phyloP scores from a whole-genome alignment of 148 eudicot species.

The Polygonum aviculare region DNA sequence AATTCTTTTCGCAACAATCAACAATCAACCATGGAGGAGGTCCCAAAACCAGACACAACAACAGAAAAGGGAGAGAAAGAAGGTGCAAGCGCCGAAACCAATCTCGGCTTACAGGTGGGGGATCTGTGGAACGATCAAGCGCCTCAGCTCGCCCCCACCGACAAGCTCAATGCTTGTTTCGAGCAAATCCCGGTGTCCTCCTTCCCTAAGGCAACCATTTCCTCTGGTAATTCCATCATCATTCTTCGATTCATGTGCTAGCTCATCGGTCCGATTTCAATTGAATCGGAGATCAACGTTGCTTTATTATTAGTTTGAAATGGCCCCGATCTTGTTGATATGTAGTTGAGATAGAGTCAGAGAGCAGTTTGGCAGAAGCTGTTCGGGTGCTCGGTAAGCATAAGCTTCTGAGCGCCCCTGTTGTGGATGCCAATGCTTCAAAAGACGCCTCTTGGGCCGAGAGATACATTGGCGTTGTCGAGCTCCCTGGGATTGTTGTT shows the following conservation, averaged over 20 bases:
- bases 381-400: slow-evolving; percentile 65
- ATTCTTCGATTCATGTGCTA: neutral
- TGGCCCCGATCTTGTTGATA: neutral
- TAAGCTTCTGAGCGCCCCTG: slow-evolving; percentile 77
- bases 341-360: slow-evolving; percentile 67
- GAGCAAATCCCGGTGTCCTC: slow-evolving; percentile 74
- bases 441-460: slow-evolving; percentile 87
- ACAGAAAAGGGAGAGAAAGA: neutral
- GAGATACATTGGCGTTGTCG: slow-evolving; percentile 78
- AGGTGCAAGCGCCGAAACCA: slow-evolving; percentile 64
- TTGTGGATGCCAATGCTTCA: slow-evolving; percentile 73
- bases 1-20: neutral
- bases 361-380: slow-evolving; percentile 73
- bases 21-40: neutral
- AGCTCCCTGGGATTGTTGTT: slow-evolving; percentile 88
- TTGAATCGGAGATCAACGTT: neutral
- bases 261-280: neutral
- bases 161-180: slow-evolving; percentile 88
- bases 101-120: slow-evolving; percentile 64
- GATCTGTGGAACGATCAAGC: slow-evolving; percentile 72
- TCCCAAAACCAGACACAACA: neutral
- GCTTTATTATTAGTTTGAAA: neutral
- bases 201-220: slow-evolving; percentile 55
- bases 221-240: slow-evolving; percentile 33
- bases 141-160: slow-evolving; percentile 63